Evolutionary conservation across 2,329 filamentous ascomycete species (phyloP), one percentile per base, ranked within the genome.

Genomic region (Verticillium isaacii): DNA sequence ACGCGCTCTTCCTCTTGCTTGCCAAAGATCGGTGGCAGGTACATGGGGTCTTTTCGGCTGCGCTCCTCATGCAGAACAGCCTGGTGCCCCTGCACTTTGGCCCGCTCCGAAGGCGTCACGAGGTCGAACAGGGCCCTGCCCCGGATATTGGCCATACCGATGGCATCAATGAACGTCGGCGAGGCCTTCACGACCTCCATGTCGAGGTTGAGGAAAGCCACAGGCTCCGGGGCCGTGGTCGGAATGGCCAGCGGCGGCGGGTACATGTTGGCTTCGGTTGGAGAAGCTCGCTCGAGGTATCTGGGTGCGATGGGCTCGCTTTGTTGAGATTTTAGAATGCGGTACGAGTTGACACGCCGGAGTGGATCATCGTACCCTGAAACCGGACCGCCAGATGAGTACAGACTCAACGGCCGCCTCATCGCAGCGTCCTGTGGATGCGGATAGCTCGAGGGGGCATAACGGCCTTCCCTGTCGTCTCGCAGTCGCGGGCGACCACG

Each of bases 401-500:
- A 85, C 56, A 83, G 74, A 56, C 80, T 82, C 32, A 83, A 65
- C 12, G 84, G 82, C 64, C 84, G 78, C 67, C 82, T 81, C 65
- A 74, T 71, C 34, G 74, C 73, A 60, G 75, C 72, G 68, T 85
- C 83, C 61, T 77, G 72, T 12, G 77, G 73, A 63, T 79, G 78
- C 56, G 78, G 74, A 62, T 79, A 80, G 62, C 81, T 78, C 2
- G 78, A 71, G 17, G 77, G 72, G 62, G 88, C 86, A 68, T 83
- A 87, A 65, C 85, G 80, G 57, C 81, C 71, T 65, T 89, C 85
- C 67, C 84, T 80, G 63, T 91, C 89, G 70, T 94, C 91, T 68
- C 91, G 85, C 67, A 95, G 78, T 66, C 91, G 84, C 63, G 91
- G 91, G 57, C 91, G 84, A 52, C 91, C 91, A 68, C 91, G 81